These are phyloP conservation scores for Phlebiopsis gigantea DNA, from an alignment of 768 basidiomycete genomes.

Conservation along the genomic window DNA sequence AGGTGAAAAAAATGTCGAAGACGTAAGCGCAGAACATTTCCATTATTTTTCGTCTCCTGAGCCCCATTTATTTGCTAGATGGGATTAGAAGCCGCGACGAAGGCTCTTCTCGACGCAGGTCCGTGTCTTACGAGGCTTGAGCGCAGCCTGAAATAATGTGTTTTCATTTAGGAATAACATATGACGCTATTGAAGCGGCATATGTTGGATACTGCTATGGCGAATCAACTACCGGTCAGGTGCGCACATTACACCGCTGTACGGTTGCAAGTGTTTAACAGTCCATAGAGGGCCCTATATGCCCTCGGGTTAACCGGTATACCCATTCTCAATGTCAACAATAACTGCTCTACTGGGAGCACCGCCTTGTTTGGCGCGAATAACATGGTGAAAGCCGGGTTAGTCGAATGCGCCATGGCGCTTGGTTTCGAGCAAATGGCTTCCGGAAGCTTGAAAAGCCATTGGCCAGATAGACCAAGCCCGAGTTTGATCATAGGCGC, in stretches of 20 bases:
- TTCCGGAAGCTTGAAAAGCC: constrained; percentile 63
- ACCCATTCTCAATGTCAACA: constrained; percentile 83
- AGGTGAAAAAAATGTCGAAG: constrained; percentile 61
- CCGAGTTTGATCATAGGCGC: constrained; percentile 43
- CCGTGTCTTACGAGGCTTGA: constrained; percentile 3
- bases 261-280: neutral
- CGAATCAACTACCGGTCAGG: constrained; percentile 75
- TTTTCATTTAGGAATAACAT: constrained; percentile 57
- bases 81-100: constrained; percentile 83
- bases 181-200: constrained; percentile 72
- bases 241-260: constrained; percentile 21
- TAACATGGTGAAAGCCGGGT: constrained; percentile 62
- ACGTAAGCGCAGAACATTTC: constrained; percentile 37
- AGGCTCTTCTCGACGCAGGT: constrained; percentile 84
- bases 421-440: constrained; percentile 86
- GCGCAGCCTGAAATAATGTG: neutral
- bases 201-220: constrained; percentile 78
- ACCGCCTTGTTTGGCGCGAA: constrained; percentile 74
- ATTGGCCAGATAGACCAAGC: constrained; percentile 48
- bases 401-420: constrained; percentile 71
- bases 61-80: constrained; percentile 45
- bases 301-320: constrained; percentile 80
- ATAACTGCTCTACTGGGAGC: constrained; percentile 82
- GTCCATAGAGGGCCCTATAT: constrained; percentile 66
- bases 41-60: neutral